Percentiles rank a stretch among this genome's conserved stretches.
Conservation (phyloP, 192 early-diverging fungal species). For the Lunasporangiospora selenospora region DNA sequence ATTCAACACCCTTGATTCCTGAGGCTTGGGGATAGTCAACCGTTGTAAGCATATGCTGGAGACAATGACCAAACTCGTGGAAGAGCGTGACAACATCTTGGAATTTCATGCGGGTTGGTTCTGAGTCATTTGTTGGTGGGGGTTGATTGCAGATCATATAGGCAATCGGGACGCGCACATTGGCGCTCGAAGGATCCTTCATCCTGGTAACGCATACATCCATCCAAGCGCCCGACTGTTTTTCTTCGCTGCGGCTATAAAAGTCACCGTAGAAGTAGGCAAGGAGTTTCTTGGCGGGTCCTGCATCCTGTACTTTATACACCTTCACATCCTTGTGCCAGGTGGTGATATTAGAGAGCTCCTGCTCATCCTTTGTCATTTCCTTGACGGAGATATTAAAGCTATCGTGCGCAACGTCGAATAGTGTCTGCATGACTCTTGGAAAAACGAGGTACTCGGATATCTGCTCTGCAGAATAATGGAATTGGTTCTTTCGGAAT, state of each 20-base stretch:
- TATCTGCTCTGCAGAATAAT: slow-evolving; percentile 60
- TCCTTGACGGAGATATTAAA: slow-evolving; percentile 58
- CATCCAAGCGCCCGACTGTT: slow-evolving; percentile 67
- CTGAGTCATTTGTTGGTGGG: slow-evolving; percentile 41
- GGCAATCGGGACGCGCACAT: slow-evolving; percentile 58
- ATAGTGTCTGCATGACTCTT: slow-evolving; percentile 59
- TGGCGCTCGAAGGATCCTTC: slow-evolving; percentile 40
- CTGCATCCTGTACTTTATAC: slow-evolving; percentile 57
- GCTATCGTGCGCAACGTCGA: slow-evolving; percentile 56
- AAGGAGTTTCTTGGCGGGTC: slow-evolving; percentile 33
- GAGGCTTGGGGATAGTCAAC: slow-evolving; percentile 65
- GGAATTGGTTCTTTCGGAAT: slow-evolving; percentile 58
- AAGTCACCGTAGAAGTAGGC: slow-evolving; percentile 73
- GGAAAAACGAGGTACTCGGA: slow-evolving; percentile 63
- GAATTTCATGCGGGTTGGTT: slow-evolving; percentile 64
- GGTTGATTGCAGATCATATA: slow-evolving; percentile 69
- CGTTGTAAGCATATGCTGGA: slow-evolving; percentile 66
- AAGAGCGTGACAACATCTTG: slow-evolving; percentile 66
- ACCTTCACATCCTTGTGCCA: slow-evolving; percentile 67
- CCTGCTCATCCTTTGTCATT: slow-evolving; percentile 40
- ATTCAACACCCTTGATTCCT: slow-evolving; percentile 68
- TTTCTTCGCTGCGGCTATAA: slow-evolving; percentile 59
- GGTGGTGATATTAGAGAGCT: slow-evolving; percentile 39
- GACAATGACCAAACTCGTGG: slow-evolving; percentile 69
- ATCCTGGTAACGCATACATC: slow-evolving; percentile 56